These are phyloP conservation scores for Pleodorina starrii DNA, from an alignment of 139 green algal genomes.

Conservation along the genomic window DNA sequence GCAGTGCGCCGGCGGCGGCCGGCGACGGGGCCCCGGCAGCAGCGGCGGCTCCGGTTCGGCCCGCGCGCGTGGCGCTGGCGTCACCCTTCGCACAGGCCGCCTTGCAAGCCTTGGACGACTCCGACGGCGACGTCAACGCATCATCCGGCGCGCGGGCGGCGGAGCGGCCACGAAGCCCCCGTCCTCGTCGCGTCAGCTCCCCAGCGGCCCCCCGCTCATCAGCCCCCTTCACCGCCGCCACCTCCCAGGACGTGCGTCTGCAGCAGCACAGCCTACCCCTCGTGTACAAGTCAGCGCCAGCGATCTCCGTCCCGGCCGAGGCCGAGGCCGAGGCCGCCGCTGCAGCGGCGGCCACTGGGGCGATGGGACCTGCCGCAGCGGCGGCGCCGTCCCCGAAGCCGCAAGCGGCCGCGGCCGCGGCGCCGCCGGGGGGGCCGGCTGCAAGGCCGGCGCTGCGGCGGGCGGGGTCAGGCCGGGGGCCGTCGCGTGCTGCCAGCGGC, in stretches of 20 bases:
- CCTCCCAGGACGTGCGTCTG: too few species aligned
- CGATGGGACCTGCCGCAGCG: too few species aligned
- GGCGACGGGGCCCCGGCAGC: not conserved
- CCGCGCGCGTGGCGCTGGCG: not conserved
- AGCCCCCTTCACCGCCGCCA: too few species aligned
- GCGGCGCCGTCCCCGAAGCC: not conserved
- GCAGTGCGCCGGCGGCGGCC: not conserved
- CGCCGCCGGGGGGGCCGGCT: not conserved
- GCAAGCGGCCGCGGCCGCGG: not conserved
- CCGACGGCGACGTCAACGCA: not conserved
- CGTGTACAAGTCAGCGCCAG: too few species aligned
- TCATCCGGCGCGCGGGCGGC: too few species aligned
- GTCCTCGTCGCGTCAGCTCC: too few species aligned
- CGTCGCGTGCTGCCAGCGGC: not conserved
- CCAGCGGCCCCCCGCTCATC: too few species aligned
- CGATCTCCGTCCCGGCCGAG: too few species aligned
- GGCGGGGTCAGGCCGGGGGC: not conserved
- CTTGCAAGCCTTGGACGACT: not conserved
- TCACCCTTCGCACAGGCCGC: constrained; percentile 23
- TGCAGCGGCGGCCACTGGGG: too few species aligned
- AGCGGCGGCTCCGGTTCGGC: not conserved
- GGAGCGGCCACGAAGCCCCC: too few species aligned
- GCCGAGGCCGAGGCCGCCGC: too few species aligned
- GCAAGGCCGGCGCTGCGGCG: not conserved
- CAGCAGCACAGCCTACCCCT: too few species aligned